Evolutionary conservation across 2,329 filamentous ascomycete genomes (phyloP), one percentile per base, ranked within the genome.

Genomic region (Dactylella cylindrospora): DNA sequence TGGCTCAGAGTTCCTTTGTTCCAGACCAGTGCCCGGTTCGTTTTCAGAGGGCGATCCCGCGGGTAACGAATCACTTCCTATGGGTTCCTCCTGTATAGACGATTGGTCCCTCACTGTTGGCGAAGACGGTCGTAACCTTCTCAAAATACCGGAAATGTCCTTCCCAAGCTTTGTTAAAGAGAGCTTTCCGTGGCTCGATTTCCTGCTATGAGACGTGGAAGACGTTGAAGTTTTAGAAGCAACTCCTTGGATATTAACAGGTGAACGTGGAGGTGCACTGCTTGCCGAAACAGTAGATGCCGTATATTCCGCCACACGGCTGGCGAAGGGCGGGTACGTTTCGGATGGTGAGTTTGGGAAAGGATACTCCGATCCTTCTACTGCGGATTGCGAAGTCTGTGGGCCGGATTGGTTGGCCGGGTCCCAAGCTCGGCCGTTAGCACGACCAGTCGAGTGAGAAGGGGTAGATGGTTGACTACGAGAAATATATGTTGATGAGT

Each of bases 181-280:
- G 10, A 49, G 44, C 10, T 49, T 40, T 41, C 46, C 41, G 36
- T 53, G 26, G n/a, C 55, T 61, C 15, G 47, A 46, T 12, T 43
- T 36, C 9, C 47, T 29, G 20, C 43, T 53, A 31, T 61, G 55
- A 10, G 47, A 61, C 3, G 47, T 43, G 10, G 54, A 45, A 19
- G 40, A 32, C 9, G 23, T 43, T 7, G 55, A 25, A 41, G 43
- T 41, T 29, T 61, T 53, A 8, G 41, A 47, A 17, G 32, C 32
- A 32, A 47, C 31, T 5, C 33, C 17, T 28, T 41, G 46, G 6
- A 22, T 19, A 20, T 33, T 35, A 17, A 19, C 44, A 32, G 51
- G 51, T 15, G 51, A 55, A 33, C 51, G 40, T 31, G 39, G 47
- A 41, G 54, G 54, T n/a, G 55, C 55, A 53, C 55, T 61, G 17